phyloP scores from a whole-genome alignment of 2,329 filamentous ascomycete species.

The Cladosporium sp. region DNA sequence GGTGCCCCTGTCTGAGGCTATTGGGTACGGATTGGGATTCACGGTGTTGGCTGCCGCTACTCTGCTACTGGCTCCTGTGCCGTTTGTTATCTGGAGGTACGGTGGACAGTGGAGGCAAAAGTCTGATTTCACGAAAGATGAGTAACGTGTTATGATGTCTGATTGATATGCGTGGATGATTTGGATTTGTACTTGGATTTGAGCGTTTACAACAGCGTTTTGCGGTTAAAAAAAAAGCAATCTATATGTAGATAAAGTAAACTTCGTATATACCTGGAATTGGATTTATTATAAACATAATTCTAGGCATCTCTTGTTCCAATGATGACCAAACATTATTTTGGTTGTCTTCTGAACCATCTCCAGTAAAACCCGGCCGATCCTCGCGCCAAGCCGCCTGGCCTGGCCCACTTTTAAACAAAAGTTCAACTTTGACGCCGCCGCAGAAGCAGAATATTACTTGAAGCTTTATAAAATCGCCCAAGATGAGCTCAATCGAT shows the following conservation, averaged over 20 bases:
- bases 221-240: no score
- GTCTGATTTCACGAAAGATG: constrained; percentile 23
- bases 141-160: constrained; percentile 8
- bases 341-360: no score
- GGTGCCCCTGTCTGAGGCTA: constrained; percentile 35
- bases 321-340: not conserved
- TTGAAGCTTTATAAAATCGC: not conserved
- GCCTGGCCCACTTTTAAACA: not conserved
- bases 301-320: no score
- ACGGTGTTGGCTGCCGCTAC: constrained; percentile 22
- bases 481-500: constrained; percentile 13
- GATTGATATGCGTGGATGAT: not conserved
- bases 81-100: constrained; percentile 25
- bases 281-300: no score
- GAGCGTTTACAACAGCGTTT: constrained; percentile 7
- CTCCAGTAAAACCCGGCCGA: not conserved
- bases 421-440: not conserved
- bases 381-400: not conserved
- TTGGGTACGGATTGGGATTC: constrained; percentile 41
- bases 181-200: constrained; percentile 1
- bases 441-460: constrained; percentile 3
- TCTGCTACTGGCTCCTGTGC: constrained; percentile 24
- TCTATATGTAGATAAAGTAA: no score
- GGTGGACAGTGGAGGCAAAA: constrained; percentile 24
- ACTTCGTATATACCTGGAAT: no score